Percentiles rank a stretch among this genome's conserved stretches.
phyloP scores from a whole-genome alignment of 2,329 filamentous ascomycete species.

The Colletotrichum cordylinicola region DNA sequence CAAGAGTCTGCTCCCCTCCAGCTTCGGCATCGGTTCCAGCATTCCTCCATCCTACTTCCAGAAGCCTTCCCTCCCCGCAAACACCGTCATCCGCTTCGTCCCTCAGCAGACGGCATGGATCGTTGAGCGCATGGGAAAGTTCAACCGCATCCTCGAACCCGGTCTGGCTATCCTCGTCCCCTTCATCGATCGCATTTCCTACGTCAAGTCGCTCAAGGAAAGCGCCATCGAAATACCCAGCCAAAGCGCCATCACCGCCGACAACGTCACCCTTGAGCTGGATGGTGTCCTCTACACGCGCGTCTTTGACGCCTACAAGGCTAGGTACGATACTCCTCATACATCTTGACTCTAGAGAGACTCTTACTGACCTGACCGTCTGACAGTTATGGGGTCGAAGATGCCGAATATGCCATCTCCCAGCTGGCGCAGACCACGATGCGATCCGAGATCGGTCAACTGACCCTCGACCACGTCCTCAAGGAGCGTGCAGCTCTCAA shows the following conservation, averaged over 20 bases:
- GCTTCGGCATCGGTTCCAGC: slow-evolving; percentile 37
- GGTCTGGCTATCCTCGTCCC: slow-evolving; percentile 89
- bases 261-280: slow-evolving; percentile 96
- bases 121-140: slow-evolving; percentile 99
- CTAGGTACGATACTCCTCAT: slow-evolving; percentile 65
- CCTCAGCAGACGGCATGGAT: slow-evolving; percentile 99
- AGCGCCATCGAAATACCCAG: slow-evolving; percentile 95
- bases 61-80: slow-evolving; percentile 77
- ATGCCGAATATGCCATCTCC: slow-evolving; percentile 97
- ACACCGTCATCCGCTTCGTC: slow-evolving; percentile 94
- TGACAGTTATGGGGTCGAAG: slow-evolving; percentile 91
- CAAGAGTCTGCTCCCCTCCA: slow-evolving; percentile 16
- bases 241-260: slow-evolving; percentile 96
- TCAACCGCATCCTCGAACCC: slow-evolving; percentile 90
- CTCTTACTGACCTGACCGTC: background rate
- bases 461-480: slow-evolving; percentile 94
- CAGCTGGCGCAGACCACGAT: slow-evolving; percentile 98
- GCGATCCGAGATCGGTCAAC: slow-evolving; percentile 96
- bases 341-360: background rate
- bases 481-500: slow-evolving; percentile 97
- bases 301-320: slow-evolving; percentile 98
- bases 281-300: slow-evolving; percentile 95
- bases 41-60: slow-evolving; percentile 81
- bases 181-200: slow-evolving; percentile 93
- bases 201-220: slow-evolving; percentile 98